phyloP scores from a whole-genome alignment of 805 yeast species.

The Teunomyces pallodes region DNA sequence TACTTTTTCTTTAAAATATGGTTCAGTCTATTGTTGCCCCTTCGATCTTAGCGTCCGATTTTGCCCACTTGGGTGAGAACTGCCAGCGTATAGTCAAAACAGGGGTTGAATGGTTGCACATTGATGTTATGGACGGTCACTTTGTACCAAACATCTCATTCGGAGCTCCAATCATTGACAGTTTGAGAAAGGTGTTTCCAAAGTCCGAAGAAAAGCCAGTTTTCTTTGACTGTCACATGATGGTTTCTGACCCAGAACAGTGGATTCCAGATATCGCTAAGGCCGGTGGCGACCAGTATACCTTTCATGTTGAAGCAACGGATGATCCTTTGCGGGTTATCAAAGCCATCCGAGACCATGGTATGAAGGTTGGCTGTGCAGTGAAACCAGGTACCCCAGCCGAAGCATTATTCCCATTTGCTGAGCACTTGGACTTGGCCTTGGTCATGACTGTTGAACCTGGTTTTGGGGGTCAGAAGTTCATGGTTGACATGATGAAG shows the following conservation, averaged over 20 bases:
- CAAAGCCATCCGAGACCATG: constrained; percentile 68
- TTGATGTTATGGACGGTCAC: constrained; percentile 98
- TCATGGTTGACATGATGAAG: constrained; percentile 95
- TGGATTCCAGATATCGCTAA: constrained; percentile 93
- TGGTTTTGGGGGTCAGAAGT: constrained; percentile 97
- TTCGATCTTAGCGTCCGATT: constrained; percentile 88
- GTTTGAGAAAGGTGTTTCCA: constrained; percentile 77
- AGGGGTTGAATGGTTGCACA: constrained; percentile 95
- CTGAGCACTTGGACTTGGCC: constrained; percentile 85
- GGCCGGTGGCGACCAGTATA: constrained; percentile 94
- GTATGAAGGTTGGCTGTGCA: constrained; percentile 94
- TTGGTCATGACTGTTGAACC: constrained; percentile 98
- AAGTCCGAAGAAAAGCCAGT: constrained; percentile 48
- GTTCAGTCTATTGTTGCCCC: constrained; percentile 89
- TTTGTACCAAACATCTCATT: constrained; percentile 95
- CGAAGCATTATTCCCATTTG: constrained; percentile 73
- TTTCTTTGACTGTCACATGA: constrained; percentile 96
- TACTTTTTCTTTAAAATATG: constrained; percentile 37
- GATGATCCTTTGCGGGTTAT: constrained; percentile 72
- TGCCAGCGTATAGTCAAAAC: constrained; percentile 76
- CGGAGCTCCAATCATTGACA: constrained; percentile 85
- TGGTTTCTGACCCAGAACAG: constrained; percentile 88
- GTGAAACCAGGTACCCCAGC: constrained; percentile 91
- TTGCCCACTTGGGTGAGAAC: constrained; percentile 83
- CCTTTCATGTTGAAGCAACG: constrained; percentile 94